Percentiles rank a stretch among this genome's conserved stretches.
These are phyloP conservation scores for Penicillium concentricum DNA, from an alignment of 2,329 filamentous ascomycete genomes.

Conservation along the genomic window DNA sequence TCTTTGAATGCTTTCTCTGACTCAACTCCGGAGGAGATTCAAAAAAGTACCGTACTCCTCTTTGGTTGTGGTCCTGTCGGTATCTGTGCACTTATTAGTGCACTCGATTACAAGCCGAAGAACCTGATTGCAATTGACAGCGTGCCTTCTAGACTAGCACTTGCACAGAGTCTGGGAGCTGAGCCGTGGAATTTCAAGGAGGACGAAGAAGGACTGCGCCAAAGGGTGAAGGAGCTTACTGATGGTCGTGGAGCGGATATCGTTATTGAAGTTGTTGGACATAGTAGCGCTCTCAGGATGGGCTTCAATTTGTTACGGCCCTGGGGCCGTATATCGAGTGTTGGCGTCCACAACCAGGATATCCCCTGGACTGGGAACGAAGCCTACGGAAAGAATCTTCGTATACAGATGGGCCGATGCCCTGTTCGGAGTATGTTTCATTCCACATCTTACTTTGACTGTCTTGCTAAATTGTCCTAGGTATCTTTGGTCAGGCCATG, in stretches of 20 bases:
- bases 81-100: conserved; percentile 76
- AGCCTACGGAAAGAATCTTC: conserved; percentile 66
- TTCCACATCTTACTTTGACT: neutral
- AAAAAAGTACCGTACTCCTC: conserved; percentile 56
- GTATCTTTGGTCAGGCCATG: conserved; percentile 64
- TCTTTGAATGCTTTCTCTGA: conserved; percentile 70
- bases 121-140: conserved; percentile 76
- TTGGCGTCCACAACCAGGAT: conserved; percentile 71
- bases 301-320: conserved; percentile 70
- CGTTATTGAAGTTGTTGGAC: conserved; percentile 73
- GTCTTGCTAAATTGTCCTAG: conserved; percentile 7
- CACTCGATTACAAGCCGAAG: conserved; percentile 68
- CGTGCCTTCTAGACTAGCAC: conserved; percentile 67
- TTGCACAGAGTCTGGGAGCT: conserved; percentile 70
- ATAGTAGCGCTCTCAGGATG: conserved; percentile 64
- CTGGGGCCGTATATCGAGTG: conserved; percentile 69
- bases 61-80: conserved; percentile 82
- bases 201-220: conserved; percentile 58
- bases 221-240: conserved; percentile 65
- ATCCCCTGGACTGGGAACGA: conserved; percentile 65
- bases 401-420: conserved; percentile 71
- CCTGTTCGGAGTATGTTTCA: conserved; percentile 52
- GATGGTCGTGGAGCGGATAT: conserved; percentile 79
- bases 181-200: conserved; percentile 75
- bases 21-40: conserved; percentile 50